Base-by-base conservation (phyloP, 495 filamentous ascomycete species). In the Aspergillus sparsus region DNA sequence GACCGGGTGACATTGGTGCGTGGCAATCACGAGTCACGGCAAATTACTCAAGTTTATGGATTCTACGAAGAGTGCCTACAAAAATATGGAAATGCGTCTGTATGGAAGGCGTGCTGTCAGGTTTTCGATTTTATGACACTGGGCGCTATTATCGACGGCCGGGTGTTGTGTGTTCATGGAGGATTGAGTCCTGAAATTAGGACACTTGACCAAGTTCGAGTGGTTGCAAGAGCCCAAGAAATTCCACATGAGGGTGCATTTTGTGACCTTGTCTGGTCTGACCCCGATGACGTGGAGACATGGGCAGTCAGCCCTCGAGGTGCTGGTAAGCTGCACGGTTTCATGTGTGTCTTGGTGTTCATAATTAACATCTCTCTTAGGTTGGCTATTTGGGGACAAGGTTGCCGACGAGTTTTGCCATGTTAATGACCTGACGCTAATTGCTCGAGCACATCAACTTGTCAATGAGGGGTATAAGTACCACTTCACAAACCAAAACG, bases 381-480 rank as follows among this genome's bases (percentile, higher is more conserved):
- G 94, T 9, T 98, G 94, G 94, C 79, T 98, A 6, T 98, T 98
- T 69, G 94, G 94, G 16, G 91, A 97, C 67, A 96, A 97, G 75
- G 93, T 98, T 6, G 90, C 92, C 4, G 93, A 89, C n/a, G 94
- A 98, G 78, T 98, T 98, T 79, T 98, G 97, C 74, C 93, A 98
- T 65, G 94, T 98, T 64, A 98, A 98, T 67, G 90, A 91, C 41
- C 80, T 98, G n/a, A 88, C 87, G 55, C 83, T 97, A 54, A 98
- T 98, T 71, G 95, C 94, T 4, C 86, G 94, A 53, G 94, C 94
- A 2, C 94, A 98, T 77, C 94, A 98, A 67, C 82, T 98, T 6
- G 94, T 98, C 55, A 97, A 98, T 62, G 94, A 98, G 72, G 94
- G 94, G 37, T 98, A 96, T 81, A 98, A 98, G 78, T 98, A 92